Evolutionary conservation across 2,329 filamentous ascomycete genomes (phyloP), one percentile per base, ranked within the genome.

Genomic region (Colletotrichum sp.): DNA sequence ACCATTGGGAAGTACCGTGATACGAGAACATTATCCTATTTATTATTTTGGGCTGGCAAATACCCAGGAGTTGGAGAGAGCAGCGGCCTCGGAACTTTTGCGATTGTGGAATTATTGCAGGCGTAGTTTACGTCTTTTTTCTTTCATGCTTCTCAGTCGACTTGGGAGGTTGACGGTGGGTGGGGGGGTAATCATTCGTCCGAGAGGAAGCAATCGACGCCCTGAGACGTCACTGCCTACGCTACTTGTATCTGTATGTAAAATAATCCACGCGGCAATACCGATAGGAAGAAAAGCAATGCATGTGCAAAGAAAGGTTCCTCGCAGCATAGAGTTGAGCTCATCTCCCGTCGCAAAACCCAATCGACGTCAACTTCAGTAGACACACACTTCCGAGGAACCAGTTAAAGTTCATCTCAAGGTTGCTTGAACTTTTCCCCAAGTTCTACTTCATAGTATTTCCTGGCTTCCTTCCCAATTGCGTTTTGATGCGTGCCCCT

Each of bases 41-140:
- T 65, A 69, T 29, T 69, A 36, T 74, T 72, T 33, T 65, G 72
- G 70, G 70, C 58, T 43, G 69, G 72, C 57, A 61, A 74, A 74
- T 73, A 74, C 72, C 72, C 69, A 72, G 72, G 72, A 70, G 72
- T 74, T 74, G 70, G 59, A 38, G 68, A 63, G 18, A 63, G 64
- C 21, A 68, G 64, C 24, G 29, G 63, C 51, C 47, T 34, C 43
- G 27, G 57, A 36, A 61, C 16, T 24, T 64, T 63, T 69, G 43
- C 62, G n/a, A 68, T 27, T 33, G 54, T 69, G 65, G 67, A 15
- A 61, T 65, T 54, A 65, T 24, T 24, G 59, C 51, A 69, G 33
- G 58, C 54, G 54, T 27, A 24, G 27, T 57, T 57, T 57, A 31
- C 27, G 13, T 57, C 24, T 31, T 29, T 57, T 63, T 63, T 63